Evolutionary conservation across 208 protist species (phyloP), one percentile per base, ranked within the genome.

Genomic region (Trypanosoma cruzi): DNA sequence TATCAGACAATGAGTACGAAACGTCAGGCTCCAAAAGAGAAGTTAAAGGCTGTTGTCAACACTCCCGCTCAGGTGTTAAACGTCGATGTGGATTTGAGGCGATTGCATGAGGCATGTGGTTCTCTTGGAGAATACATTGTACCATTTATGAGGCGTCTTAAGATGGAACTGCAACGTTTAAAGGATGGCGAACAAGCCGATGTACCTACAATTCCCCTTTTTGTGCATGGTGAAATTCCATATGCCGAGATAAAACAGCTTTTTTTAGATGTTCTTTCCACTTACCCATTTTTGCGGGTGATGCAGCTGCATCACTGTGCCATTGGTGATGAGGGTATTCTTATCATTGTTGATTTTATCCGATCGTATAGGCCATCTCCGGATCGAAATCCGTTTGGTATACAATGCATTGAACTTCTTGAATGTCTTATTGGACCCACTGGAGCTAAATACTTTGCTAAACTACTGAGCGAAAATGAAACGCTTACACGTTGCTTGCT

Each of bases 341-440:
- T 97, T 36, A 36, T 74, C 5, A 65, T 97, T 54, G 79, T 80
- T 16, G 82, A 93, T 24, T 97, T 97, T 70, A 37, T 97, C 14
- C 75, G 84, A 32, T 26, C 75, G 0, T 95, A 97, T 76, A 84
- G 82, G 37, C 88, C 89, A 0, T 53, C 77, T 16, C 77, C 80
- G 0, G 85, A 92, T 44, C 75, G 75, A 36, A 96, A 96, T 62
- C 88, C 91, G 11, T 94, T 93, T 69, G 87, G 86, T 16, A 83
- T 97, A 44, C 77, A 93, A 62, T 77, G 75, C 1, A 65, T 97
- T 37, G 92, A 97, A 74, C 67, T 96, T 26, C 88, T 88, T 44
- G 77, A 82, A 48, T 93, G 84, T 62, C 63, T 60, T 16, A 95
- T 97, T 56, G 81, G 85, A 18, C 53, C 85, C 8, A 64, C 69